Evolutionary conservation across 2,329 filamentous ascomycete species (phyloP).

Genomic region (Aaosphaeria arxii): DNA sequence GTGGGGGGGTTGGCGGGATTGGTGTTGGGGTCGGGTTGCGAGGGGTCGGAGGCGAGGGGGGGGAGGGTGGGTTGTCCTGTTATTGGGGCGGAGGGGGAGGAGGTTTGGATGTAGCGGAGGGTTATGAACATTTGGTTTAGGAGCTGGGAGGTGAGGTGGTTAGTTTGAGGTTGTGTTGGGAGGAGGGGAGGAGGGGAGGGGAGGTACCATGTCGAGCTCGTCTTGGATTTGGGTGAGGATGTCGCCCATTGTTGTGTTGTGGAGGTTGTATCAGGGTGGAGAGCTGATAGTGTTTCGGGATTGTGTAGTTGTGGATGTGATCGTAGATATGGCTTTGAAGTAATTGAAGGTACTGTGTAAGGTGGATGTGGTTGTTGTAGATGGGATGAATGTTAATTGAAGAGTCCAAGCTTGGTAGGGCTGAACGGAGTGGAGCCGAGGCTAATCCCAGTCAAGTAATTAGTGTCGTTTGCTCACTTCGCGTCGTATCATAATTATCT

Average conservation of each 20-base stretch:
- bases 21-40: constrained; percentile 11
- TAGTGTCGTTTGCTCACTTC: too few species aligned
- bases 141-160: constrained; percentile 29
- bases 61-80: constrained; percentile 41
- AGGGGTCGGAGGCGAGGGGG: constrained; percentile 27
- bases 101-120: constrained; percentile 43
- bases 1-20: constrained; percentile 11
- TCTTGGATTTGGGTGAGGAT: constrained; percentile 81
- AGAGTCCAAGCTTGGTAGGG: too few species aligned
- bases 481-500: too few species aligned
- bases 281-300: not conserved
- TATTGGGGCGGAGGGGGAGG: constrained; percentile 42
- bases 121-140: constrained; percentile 48
- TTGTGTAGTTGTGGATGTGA: not conserved
- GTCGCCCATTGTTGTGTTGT: constrained; percentile 59
- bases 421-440: too few species aligned
- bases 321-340: not conserved
- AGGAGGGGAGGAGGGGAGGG: not conserved
- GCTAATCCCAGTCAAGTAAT: too few species aligned
- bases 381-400: too few species aligned
- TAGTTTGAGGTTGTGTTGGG: not conserved
- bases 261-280: not conserved
- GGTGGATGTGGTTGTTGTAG: not conserved
- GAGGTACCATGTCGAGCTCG: constrained; percentile 71
- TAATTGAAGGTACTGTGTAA: not conserved